phyloP scores from a whole-genome alignment of 192 early-diverging fungal species.

The Coemansia guatemalensis region DNA sequence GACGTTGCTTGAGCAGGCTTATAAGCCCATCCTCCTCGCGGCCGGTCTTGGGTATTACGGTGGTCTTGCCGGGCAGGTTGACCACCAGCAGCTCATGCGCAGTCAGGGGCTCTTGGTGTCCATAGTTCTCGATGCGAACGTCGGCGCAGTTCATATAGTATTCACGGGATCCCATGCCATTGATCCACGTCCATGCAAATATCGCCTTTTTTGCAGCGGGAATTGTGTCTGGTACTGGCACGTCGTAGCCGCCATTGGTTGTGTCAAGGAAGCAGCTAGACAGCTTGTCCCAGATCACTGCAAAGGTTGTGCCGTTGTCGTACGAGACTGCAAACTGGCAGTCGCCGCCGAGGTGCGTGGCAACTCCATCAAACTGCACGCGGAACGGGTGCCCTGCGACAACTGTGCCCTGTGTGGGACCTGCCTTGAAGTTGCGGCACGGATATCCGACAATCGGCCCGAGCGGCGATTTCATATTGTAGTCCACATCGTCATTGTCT shows the following conservation, averaged over 20 bases:
- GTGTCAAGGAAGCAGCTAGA: constrained; percentile 48
- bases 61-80: constrained; percentile 37
- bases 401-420: constrained; percentile 40
- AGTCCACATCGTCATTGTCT: constrained; percentile 50
- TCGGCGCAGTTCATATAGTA: constrained; percentile 72
- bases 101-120: constrained; percentile 43
- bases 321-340: constrained; percentile 68
- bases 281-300: constrained; percentile 58
- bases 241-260: constrained; percentile 43
- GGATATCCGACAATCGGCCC: constrained; percentile 47
- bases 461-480: constrained; percentile 53
- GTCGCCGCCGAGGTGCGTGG: constrained; percentile 64
- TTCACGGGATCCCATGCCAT: constrained; percentile 60
- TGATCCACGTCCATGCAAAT: constrained; percentile 70
- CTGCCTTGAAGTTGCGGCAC: constrained; percentile 45
- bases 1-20: constrained; percentile 35
- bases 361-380: constrained; percentile 54
- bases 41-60: constrained; percentile 37
- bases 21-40: constrained; percentile 37
- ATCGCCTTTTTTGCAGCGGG: constrained; percentile 56
- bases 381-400: constrained; percentile 54
- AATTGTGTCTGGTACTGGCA: constrained; percentile 59
- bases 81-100: constrained; percentile 52
- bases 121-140: constrained; percentile 55
- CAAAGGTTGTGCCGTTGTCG: constrained; percentile 61